Base-by-base conservation (phyloP, 2,329 filamentous ascomycete species). In the Colletotrichum sp. region DNA sequence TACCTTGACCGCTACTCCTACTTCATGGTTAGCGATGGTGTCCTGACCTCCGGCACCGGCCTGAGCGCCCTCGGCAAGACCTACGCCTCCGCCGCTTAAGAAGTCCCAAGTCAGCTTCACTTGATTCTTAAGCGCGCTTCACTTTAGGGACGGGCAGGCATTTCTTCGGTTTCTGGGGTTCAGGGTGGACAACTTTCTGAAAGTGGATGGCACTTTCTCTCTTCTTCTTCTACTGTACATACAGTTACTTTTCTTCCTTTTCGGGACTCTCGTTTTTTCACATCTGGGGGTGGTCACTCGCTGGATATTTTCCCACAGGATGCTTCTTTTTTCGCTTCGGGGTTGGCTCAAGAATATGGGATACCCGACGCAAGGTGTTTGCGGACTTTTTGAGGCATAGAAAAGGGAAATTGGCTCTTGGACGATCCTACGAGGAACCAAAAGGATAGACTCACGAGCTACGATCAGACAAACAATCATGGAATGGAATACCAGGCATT, bases 1-100 rank as follows among this genome's bases (percentile, higher is more conserved):
- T 91, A 89, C 81, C 87, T 92, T 61, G 83, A 89, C 79, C 88
- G 86, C 76, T 92, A 92, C 85, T 86, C 90, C 28, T 92, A 90
- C 87, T 92, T 91, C 84, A 89, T 89, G 86, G 88, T 88, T 24
- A 79, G 80, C 59, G 80, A 84, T 24, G 85, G 85, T 78, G 81
- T 83, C 69, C 84, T 90, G 78, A 83, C 91, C 63, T 84, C 83
- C 36, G 67, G 80, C 61, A 83, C 81, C 30, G 36, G 81, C n/a
- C 84, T 89, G 28, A 90, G 86, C 85, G 76, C 77, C 26, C 86
- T 85, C 77, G 90, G 90, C 81, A 81, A 87, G 79, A 86, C 86
- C 72, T 92, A 89, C 79, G 90, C 89, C 78, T 86, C 85, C 39
- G 77, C 83, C 66, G 43, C 43, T 21, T 75, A 55, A 71, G 68